These are phyloP conservation scores for Penicillium egyptiacum DNA, from an alignment of 495 filamentous ascomycete genomes.

Conservation along the genomic window DNA sequence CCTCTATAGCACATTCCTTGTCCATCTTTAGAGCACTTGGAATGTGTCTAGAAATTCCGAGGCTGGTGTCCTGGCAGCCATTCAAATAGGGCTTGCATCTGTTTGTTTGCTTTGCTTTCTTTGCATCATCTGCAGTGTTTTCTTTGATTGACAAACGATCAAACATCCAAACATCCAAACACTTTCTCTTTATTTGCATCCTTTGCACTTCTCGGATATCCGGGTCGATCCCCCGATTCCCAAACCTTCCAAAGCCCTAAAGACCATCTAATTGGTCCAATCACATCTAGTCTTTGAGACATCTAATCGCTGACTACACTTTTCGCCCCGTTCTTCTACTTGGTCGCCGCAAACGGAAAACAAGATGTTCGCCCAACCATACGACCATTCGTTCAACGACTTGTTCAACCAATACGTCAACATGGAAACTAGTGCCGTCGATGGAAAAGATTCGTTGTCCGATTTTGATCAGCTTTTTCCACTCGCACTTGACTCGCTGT, in stretches of 20 bases:
- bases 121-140: conserved; percentile 53
- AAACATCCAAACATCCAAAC: conserved; percentile 31
- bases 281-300: conserved; percentile 29
- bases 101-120: conserved; percentile 54
- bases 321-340: conserved; percentile 10
- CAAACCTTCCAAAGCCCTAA: conserved; percentile 12
- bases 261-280: conserved; percentile 26
- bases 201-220: conserved; percentile 17
- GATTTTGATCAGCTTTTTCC: conserved; percentile 48
- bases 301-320: conserved; percentile 23
- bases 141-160: conserved; percentile 43
- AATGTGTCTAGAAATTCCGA: conserved; percentile 44
- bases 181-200: conserved; percentile 16
- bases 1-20: conserved; percentile 38
- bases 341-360: conserved; percentile 48
- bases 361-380: conserved; percentile 50
- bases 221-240: conserved; percentile 14
- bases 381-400: conserved; percentile 53
- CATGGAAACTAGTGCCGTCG: conserved; percentile 41
- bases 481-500: conserved; percentile 43
- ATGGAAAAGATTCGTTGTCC: conserved; percentile 45
- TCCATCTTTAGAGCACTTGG: conserved; percentile 39
- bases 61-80: conserved; percentile 37
- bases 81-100: conserved; percentile 49
- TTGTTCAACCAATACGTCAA: conserved; percentile 56